These are phyloP conservation scores for Penicillium turbatum DNA, from an alignment of 495 filamentous ascomycete genomes.

Conservation along the genomic window DNA sequence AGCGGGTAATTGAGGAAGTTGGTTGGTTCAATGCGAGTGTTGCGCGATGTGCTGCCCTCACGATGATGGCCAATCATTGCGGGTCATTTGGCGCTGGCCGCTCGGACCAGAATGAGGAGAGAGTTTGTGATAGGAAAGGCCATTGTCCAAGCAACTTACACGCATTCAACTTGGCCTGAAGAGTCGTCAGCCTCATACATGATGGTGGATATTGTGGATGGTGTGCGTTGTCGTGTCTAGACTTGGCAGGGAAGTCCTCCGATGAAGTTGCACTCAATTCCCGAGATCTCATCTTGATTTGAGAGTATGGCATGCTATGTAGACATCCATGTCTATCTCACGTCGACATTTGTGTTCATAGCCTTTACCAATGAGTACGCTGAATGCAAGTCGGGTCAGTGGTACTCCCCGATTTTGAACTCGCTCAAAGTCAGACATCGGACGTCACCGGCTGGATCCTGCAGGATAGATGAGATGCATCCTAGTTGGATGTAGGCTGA, in stretches of 20 bases:
- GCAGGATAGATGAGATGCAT: no score
- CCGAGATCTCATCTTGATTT: no score
- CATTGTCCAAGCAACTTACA: not conserved
- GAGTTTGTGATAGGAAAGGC: conserved; percentile 1
- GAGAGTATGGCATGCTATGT: no score
- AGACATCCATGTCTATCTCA: no score
- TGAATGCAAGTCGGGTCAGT: no score
- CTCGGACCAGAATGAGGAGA: conserved; percentile 2
- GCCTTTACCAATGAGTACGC: no score
- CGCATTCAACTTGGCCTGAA: not conserved
- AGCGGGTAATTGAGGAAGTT: conserved; percentile 23
- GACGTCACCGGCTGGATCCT: no score
- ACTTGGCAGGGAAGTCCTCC: not conserved
- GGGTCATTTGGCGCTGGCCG: conserved; percentile 12
- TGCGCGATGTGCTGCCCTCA: conserved; percentile 16
- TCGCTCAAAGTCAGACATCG: no score
- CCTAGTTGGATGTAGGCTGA: no score
- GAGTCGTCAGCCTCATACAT: conserved; percentile 1
- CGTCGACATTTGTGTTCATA: no score
- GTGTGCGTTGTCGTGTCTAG: not conserved
- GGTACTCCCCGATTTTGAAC: no score
- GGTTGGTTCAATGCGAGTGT: conserved; percentile 17
- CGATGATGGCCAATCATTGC: conserved; percentile 6
- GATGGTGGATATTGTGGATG: not conserved
- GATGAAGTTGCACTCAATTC: not conserved